These are phyloP conservation scores for Diaporthe amygdali DNA, from an alignment of 2,329 filamentous ascomycete species.

Conservation along the genomic window DNA sequence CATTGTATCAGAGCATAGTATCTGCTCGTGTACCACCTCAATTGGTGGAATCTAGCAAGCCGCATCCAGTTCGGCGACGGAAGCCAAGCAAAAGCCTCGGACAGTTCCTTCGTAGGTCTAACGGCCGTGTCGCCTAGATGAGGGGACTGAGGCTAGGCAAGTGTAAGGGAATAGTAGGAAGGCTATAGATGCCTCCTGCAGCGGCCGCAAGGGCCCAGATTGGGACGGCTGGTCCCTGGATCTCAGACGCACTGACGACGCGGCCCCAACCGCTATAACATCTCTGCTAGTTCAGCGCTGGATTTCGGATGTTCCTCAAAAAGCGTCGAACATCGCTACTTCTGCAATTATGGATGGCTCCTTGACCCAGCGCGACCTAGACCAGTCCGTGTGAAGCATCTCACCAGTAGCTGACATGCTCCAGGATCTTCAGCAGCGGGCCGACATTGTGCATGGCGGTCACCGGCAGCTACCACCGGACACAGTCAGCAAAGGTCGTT, in stretches of 20 bases:
- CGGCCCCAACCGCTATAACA: background rate
- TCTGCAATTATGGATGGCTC: background rate
- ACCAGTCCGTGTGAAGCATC: background rate
- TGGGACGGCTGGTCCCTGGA: background rate
- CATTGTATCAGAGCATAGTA: constrained; percentile 5
- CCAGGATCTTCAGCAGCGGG: background rate
- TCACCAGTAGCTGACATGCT: background rate
- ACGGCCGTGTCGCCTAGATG: background rate
- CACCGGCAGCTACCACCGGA: background rate
- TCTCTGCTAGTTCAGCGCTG: background rate
- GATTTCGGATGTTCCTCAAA: background rate
- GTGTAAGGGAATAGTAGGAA: background rate
- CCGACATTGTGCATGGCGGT: background rate
- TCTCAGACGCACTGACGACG: background rate
- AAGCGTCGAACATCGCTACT: background rate
- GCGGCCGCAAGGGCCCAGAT: background rate
- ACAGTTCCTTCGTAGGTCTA: background rate
- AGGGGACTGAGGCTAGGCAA: background rate
- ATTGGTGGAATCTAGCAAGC: constrained; percentile 14
- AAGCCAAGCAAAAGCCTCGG: background rate
- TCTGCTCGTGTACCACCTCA: constrained; percentile 4
- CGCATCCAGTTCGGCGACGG: constrained; percentile 9
- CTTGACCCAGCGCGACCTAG: background rate
- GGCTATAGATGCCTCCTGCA: background rate
- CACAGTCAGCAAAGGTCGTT: background rate